phyloP scores from a whole-genome alignment of 148 eudicot species.

The Cornus suecica region DNA sequence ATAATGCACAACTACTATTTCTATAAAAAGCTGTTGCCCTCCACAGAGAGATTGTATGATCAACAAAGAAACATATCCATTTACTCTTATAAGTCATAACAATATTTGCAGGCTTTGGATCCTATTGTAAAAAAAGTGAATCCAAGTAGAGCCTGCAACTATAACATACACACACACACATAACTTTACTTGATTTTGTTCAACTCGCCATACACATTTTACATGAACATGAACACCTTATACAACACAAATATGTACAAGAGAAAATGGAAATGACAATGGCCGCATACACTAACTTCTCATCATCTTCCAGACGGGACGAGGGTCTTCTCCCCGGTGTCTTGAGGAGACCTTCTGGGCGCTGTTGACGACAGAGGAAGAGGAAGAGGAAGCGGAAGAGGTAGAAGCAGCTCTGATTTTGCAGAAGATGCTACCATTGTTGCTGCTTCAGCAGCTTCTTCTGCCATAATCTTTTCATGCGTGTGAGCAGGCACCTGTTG shows the following conservation, averaged over 20 bases:
- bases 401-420: constrained; percentile 8
- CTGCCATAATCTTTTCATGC: constrained; percentile 6
- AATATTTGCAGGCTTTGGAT: constrained; percentile 12
- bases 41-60: too few relatives aligned
- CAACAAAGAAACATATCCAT: not conserved
- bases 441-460: constrained; percentile 7
- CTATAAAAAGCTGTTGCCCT: too few relatives aligned
- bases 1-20: too few relatives aligned
- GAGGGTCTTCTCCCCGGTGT: constrained; percentile 27
- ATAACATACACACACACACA: too few relatives aligned
- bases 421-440: constrained; percentile 3
- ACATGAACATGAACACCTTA: not conserved
- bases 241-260: not conserved
- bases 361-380: constrained; percentile 7
- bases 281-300: too few relatives aligned
- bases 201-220: not conserved
- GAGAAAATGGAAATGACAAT: not conserved
- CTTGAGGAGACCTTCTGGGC: constrained; percentile 14
- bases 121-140: constrained; percentile 5
- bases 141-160: not conserved
- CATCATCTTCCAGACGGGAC: constrained; percentile 38
- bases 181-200: not conserved
- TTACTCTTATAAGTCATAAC: not conserved
- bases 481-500: constrained; percentile 20
- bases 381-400: constrained; percentile 30